Percentiles rank a stretch among this genome's conserved stretches.
Evolutionary conservation across 140 eudicot species (phyloP).

Genomic region (Erigeron philadelphicus): DNA sequence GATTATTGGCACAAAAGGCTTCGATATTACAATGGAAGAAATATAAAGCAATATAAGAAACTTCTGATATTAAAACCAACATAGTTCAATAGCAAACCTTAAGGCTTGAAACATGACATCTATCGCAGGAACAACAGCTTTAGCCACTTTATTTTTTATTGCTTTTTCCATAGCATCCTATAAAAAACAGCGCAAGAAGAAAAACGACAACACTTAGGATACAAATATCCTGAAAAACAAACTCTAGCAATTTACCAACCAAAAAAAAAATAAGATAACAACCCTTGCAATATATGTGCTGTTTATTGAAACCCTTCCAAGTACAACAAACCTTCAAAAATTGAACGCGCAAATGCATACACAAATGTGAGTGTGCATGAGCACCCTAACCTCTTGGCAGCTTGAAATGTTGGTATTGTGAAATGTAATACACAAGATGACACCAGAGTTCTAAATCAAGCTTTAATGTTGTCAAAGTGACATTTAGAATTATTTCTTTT

Average conservation of each 20-base stretch:
- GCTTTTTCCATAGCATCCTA: conserved; percentile 99
- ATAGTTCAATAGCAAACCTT: conserved; percentile 44
- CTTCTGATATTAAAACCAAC: not conserved
- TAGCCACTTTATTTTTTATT: conserved; percentile 87
- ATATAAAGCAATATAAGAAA: conserved; percentile 2
- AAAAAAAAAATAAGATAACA: not conserved
- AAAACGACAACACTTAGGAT: conserved; percentile 1
- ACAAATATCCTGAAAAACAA: not conserved
- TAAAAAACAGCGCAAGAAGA: conserved; percentile 9
- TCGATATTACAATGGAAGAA: conserved; percentile 17
- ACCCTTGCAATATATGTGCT: not conserved
- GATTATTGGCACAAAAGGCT: conserved; percentile 13
- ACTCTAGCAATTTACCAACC: conserved; percentile 12
- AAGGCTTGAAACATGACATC: conserved; percentile 99
- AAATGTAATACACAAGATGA: not conserved
- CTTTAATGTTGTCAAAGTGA: not conserved
- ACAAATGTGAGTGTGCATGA: too few species aligned
- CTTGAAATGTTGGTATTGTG: not conserved
- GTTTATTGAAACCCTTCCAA: not conserved
- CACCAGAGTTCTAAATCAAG: not conserved
- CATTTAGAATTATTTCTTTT: not conserved
- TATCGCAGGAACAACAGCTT: conserved; percentile 99
- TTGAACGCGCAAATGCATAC: too few species aligned
- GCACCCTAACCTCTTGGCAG: not conserved
- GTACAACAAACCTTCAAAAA: not conserved